Base-by-base conservation (phyloP, 1,139 yeast genomes). In the Pichia sp. region DNA sequence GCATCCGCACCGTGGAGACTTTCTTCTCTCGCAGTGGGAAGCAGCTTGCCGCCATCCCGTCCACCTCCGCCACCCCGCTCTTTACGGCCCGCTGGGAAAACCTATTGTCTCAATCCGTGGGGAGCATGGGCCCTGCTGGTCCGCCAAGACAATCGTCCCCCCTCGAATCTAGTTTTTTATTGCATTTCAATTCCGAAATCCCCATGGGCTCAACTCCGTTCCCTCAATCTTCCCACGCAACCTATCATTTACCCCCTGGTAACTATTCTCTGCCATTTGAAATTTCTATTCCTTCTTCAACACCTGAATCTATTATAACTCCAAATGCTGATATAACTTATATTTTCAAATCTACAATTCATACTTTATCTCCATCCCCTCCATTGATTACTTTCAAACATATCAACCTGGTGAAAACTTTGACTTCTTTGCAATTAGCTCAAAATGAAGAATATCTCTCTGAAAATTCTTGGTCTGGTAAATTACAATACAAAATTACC, bases 191-290 rank as follows among this genome's bases (percentile, higher is more conserved):
- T 36, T 11, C 41, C 14, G 41, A 36, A 9, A 36, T 36, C 16
- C 59, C 57, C 5, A 45, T 59, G 4, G 67, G 64, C 1, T 50
- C 68, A 3, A 73, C 77, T 0, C 78, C 77, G 3, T 72, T 69
- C 49, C 66, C 67, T 3, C 7, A 28, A 2, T 38, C 41, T 2
- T 2, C 19, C 3, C 27, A 18, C 19, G 41, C 41, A 18, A 19
- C 8, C 22, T 36, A 36, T 11, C 25, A 36, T 19, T 14, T 36
- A 5, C 84, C 84, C 0, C 73, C 75, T 53, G 91, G 91, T 0
- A 83, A 83, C 62, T 84, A 84, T 61, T 80, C 79, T 56, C 65
- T 85, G 41, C 91, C 91, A 0, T 85, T 84, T 63, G 68, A 67
- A 41, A 72, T 78, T 7, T 67, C 69, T 19, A 65, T 85, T 14